Conservation (phyloP, 75 land plant genomes). For the Cunninghamia lanceolata region DNA sequence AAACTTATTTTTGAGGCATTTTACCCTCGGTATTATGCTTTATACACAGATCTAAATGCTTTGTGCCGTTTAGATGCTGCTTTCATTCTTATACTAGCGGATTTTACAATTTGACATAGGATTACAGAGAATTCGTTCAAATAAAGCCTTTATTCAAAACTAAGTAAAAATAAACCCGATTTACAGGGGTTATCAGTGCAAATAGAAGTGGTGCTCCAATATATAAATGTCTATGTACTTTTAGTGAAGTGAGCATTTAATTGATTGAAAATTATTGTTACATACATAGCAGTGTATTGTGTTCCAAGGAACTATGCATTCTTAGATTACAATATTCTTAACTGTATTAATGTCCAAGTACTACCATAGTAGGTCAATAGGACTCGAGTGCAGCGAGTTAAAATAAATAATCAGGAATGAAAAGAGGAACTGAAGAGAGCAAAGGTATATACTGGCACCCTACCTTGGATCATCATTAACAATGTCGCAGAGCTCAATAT, state of each 20-base stretch:
- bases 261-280: not conserved
- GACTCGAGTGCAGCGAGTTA: not conserved
- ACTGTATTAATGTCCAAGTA: not conserved
- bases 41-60: not conserved
- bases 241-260: not conserved
- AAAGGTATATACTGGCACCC: slow-evolving; percentile 2
- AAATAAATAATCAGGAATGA: not conserved
- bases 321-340: not conserved
- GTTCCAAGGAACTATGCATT: not conserved
- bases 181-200: not conserved
- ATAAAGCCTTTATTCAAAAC: not conserved
- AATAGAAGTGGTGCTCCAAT: not conserved
- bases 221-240: not conserved
- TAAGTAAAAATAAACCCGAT: not conserved
- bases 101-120: not conserved
- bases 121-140: not conserved
- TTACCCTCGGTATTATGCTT: not conserved
- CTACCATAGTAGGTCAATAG: not conserved
- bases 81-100: not conserved
- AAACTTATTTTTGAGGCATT: not conserved
- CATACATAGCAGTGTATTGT: not conserved
- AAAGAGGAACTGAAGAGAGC: not conserved
- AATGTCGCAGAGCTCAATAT: slow-evolving; percentile 47
- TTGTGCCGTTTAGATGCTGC: not conserved
- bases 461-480: slow-evolving; percentile 43